Evolutionary conservation across 2,329 filamentous ascomycete species (phyloP), one percentile per base, ranked within the genome.

Genomic region (Cercospora zeina): DNA sequence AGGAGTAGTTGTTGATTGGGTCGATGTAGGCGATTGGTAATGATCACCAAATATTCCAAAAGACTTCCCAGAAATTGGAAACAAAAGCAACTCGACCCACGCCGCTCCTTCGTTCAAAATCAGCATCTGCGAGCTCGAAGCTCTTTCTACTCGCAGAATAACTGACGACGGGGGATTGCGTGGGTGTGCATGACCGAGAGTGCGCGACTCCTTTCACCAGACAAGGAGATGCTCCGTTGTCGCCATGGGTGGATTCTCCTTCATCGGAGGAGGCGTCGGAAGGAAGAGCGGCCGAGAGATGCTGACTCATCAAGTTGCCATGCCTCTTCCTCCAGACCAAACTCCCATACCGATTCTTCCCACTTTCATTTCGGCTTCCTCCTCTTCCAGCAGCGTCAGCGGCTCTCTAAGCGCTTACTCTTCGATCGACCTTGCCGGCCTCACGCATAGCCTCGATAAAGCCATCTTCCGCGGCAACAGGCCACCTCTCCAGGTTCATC

Each of bases 361-460:
- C 21, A 14, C 31, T 37, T 24, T 31, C 6, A 13, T 21, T 13
- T 47, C 42, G 42, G 11, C 21, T 47, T 6, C 42, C 42, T 21
- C 21, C 42, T 47, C 21, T 47, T 47, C 19, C 21, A 47, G 21
- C 19, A 27, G 21, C 13, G 27, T 5, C 21, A 47, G 42, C 45
- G 24, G 56, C 56, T 34, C 30, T 37, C 56, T 59, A 59, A 37
- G 56, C 56, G 31, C 56, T 59, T 34, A 14, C 61, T 11, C 57
- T 67, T 3, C 54, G 64, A 59, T 72, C 72, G 27, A 72, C 68
- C 59, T 77, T 77, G 5, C 76, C 76, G 9, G 75, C 75, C 55
- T 74, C 74, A 24, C 75, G 62, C 16, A 77, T 72, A 31, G 68
- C 70, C 8, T 63, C 63, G 55, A 77, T 74, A 62, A 80, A 78